phyloP scores from a whole-genome alignment of 2,329 filamentous ascomycete genomes.

The Fusarium praegraminearum region DNA sequence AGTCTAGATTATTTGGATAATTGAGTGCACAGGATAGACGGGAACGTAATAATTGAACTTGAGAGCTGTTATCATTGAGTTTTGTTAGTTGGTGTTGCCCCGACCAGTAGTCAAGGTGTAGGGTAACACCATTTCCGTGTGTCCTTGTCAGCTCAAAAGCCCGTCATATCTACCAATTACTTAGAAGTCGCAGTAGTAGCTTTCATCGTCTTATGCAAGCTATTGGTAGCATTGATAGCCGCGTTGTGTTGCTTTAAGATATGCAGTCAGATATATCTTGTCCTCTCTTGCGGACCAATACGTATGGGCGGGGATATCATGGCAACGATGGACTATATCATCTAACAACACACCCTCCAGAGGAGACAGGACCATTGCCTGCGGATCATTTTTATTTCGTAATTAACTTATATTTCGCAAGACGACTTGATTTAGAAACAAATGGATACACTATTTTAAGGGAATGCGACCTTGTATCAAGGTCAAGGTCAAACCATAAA shows the following conservation, averaged over 20 bases:
- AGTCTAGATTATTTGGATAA: not conserved
- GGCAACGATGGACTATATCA: not conserved
- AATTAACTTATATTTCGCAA: not conserved
- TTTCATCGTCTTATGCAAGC: slow-evolving; percentile 24
- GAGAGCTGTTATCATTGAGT: not conserved
- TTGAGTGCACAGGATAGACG: not conserved
- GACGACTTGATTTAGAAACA: not conserved
- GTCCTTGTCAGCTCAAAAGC: slow-evolving; percentile 25
- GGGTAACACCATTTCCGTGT: slow-evolving; percentile 29
- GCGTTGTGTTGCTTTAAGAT: slow-evolving; percentile 11
- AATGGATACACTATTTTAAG: slow-evolving; percentile 3
- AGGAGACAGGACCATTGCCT: not conserved
- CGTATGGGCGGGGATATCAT: slow-evolving; percentile 12
- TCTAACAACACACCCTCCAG: slow-evolving; percentile 38
- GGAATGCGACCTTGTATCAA: not conserved
- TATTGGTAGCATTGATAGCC: slow-evolving; percentile 18
- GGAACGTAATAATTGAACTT: not conserved
- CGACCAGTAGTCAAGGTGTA: slow-evolving; percentile 25
- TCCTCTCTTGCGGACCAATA: slow-evolving; percentile 14
- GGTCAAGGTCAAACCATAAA: slow-evolving; percentile 9
- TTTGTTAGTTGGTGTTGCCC: slow-evolving; percentile 1
- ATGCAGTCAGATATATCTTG: slow-evolving; percentile 1
- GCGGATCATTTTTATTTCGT: slow-evolving; percentile 3
- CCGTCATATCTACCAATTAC: slow-evolving; percentile 18
- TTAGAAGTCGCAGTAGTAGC: slow-evolving; percentile 16